Percentiles rank a stretch among this genome's conserved stretches.
phyloP scores from a whole-genome alignment of 2,329 filamentous ascomycete genomes.

The Sporothrix mexicana region DNA sequence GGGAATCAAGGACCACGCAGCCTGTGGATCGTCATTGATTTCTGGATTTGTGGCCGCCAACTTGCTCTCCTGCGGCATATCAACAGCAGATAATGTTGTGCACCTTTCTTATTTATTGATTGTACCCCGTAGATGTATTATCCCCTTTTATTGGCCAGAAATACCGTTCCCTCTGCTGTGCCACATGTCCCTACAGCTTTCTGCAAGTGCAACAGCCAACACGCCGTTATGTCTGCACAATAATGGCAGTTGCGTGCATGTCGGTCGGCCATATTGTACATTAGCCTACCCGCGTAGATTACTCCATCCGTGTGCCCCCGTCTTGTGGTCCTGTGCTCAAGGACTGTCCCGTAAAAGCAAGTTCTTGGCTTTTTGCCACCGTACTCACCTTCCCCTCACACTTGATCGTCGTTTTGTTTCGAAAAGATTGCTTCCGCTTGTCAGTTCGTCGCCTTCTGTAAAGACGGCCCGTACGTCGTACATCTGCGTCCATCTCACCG shows the following conservation, averaged over 20 bases:
- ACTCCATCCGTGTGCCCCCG: neutral
- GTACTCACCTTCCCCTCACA: neutral
- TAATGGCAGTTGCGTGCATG: neutral
- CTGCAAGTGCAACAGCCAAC: neutral
- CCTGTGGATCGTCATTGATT: too few relatives aligned
- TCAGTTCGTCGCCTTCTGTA: too few relatives aligned
- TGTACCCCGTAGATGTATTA: neutral
- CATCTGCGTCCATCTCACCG: too few relatives aligned
- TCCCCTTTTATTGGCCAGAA: neutral
- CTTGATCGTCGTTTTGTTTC: too few relatives aligned
- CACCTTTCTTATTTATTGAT: neutral
- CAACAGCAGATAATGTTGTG: neutral
- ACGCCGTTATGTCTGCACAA: neutral
- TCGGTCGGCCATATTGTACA: neutral
- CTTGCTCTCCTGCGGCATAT: neutral
- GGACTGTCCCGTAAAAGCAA: neutral
- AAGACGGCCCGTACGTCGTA: too few relatives aligned
- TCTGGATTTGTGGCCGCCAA: too few relatives aligned
- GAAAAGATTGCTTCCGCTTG: too few relatives aligned
- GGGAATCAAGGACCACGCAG: too few relatives aligned
- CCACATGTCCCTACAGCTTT: neutral
- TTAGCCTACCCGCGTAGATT: neutral
- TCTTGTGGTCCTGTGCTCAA: too few relatives aligned
- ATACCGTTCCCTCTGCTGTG: neutral
- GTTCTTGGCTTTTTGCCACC: neutral